phyloP scores from a whole-genome alignment of 2,329 filamentous ascomycete species.

The Sclerotinia trifoliorum region DNA sequence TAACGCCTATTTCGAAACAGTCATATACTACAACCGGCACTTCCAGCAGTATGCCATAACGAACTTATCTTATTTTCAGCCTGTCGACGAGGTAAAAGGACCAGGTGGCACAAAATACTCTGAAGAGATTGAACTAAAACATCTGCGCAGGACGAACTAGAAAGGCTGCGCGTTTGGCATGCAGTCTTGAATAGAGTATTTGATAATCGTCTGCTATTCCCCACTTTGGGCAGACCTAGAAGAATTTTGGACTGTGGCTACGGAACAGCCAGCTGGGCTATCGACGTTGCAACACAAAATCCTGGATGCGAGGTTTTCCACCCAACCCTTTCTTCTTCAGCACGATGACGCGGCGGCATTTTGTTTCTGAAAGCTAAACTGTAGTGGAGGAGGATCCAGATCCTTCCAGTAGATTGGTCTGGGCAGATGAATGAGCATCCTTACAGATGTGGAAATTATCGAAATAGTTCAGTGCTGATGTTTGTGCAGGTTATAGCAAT shows the following conservation, averaged over 20 bases:
- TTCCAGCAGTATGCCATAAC: conserved; percentile 68
- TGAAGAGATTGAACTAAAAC: neutral
- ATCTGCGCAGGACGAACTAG: conserved; percentile 59
- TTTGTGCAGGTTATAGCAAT: conserved; percentile 62
- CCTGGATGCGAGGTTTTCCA: conserved; percentile 61
- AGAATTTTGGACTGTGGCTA: conserved; percentile 71
- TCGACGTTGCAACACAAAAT: conserved; percentile 63
- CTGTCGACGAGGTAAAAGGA: conserved; percentile 64
- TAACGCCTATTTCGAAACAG: conserved; percentile 56
- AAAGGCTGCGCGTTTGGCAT: conserved; percentile 64
- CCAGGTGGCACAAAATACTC: conserved; percentile 4
- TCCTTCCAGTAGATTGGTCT: neutral
- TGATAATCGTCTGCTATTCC: conserved; percentile 66
- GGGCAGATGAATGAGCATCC: neutral
- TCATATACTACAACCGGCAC: conserved; percentile 59
- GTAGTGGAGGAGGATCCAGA: neutral
- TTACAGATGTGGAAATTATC: neutral
- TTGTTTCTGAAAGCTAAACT: neutral
- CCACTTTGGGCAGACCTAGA: conserved; percentile 57
- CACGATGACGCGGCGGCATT: neutral
- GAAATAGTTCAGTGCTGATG: neutral
- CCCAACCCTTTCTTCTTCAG: neutral
- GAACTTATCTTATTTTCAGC: conserved; percentile 64
- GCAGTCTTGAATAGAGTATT: conserved; percentile 62
- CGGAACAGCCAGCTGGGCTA: conserved; percentile 69